Conservation (phyloP, 2,329 filamentous ascomycete species). For the Ceratocystis variospora region DNA sequence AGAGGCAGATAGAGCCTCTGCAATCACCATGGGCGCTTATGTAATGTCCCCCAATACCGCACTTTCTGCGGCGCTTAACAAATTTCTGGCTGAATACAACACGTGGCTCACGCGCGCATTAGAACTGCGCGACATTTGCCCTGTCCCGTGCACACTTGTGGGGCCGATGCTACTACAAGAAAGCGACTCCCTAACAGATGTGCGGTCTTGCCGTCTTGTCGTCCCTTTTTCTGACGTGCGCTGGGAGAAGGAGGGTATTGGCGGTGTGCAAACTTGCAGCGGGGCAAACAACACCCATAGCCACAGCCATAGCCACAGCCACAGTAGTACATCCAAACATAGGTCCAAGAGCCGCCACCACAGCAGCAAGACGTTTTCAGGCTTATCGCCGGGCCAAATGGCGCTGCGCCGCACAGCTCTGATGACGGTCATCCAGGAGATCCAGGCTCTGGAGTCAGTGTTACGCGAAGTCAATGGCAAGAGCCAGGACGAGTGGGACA, state of each 20-base stretch:
- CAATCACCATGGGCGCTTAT: constrained; percentile 63
- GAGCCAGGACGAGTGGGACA: constrained; percentile 82
- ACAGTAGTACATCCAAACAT: constrained; percentile 40
- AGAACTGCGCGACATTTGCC: constrained; percentile 52
- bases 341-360: constrained; percentile 21
- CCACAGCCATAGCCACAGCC: constrained; percentile 27
- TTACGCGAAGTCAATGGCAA: constrained; percentile 73
- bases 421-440: constrained; percentile 65
- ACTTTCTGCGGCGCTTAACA: constrained; percentile 66
- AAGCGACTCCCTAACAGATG: constrained; percentile 52
- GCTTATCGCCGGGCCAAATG: constrained; percentile 52
- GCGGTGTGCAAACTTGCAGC: constrained; percentile 37
- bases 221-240: constrained; percentile 72
- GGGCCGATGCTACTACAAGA: constrained; percentile 71
- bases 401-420: constrained; percentile 69
- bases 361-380: constrained; percentile 10
- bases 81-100: constrained; percentile 72
- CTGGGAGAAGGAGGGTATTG: constrained; percentile 70
- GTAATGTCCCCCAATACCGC: constrained; percentile 70
- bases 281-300: not conserved
- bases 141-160: constrained; percentile 66
- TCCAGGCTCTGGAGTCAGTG: constrained; percentile 72
- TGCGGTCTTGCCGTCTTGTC: constrained; percentile 65
- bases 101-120: constrained; percentile 65
- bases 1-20: constrained; percentile 47